phyloP scores from a whole-genome alignment of 2,329 filamentous ascomycete species.

The Rugonectria rugulosa region DNA sequence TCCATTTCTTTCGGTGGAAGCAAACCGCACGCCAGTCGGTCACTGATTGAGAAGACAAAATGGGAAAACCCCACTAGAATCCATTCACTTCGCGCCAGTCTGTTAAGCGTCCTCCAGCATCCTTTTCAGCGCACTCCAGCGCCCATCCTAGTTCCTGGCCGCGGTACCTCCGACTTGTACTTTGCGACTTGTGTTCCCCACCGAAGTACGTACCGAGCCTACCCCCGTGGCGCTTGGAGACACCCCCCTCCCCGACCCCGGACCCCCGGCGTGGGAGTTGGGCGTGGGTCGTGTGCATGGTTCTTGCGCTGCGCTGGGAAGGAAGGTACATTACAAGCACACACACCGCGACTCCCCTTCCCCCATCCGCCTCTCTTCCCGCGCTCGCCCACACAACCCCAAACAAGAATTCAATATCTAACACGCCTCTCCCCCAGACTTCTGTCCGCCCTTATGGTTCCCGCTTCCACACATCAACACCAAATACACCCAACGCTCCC shows the following conservation, averaged over 20 bases:
- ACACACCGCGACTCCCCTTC: conserved; percentile 41
- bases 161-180: conserved; percentile 39
- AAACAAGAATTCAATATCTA: conserved; percentile 38
- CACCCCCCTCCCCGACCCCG: conserved; percentile 23
- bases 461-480: conserved; percentile 34
- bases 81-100: conserved; percentile 7
- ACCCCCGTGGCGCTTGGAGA: conserved; percentile 17
- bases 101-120: conserved; percentile 14
- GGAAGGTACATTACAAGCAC: conserved; percentile 34
- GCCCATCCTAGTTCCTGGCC: conserved; percentile 27
- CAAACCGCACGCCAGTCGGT: conserved; percentile 1
- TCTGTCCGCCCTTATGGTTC: conserved; percentile 21
- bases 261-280: conserved; percentile 10
- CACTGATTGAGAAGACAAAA: conserved; percentile 12
- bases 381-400: conserved; percentile 34
- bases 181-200: conserved; percentile 28
- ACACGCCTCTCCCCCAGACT: conserved; percentile 37
- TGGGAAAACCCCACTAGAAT: conserved; percentile 11
- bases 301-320: conserved; percentile 25
- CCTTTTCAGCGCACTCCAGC: conserved; percentile 23
- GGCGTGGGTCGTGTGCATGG: conserved; percentile 25
- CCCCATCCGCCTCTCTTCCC: conserved; percentile 38
- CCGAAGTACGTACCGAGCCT: conserved; percentile 28
- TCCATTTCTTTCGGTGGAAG: neutral
- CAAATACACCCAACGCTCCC: conserved; percentile 26